phyloP scores from a whole-genome alignment of 2,329 filamentous ascomycete species.

The Orbilia oligospora region DNA sequence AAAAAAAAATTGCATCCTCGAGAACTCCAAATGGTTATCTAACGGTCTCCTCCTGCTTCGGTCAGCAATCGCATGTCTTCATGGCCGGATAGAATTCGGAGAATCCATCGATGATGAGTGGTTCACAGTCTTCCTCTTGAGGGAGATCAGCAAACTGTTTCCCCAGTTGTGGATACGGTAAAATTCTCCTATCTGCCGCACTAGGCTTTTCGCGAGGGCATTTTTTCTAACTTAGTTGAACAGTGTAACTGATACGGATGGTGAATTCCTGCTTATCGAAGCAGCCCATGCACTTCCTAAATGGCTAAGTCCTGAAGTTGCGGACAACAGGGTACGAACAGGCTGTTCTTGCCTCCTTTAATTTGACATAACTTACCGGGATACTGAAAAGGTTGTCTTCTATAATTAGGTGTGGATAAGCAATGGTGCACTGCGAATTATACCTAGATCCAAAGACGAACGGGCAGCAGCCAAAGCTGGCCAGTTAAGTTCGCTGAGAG shows the following conservation, averaged over 20 bases:
- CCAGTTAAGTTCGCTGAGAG: slow-evolving; percentile 70
- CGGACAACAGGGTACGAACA: slow-evolving; percentile 77
- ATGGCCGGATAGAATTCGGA: slow-evolving; percentile 86
- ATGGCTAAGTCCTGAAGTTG: slow-evolving; percentile 93
- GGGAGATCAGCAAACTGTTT: slow-evolving; percentile 82
- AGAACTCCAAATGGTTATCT: background rate
- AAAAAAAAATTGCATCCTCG: background rate
- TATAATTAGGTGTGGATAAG: slow-evolving; percentile 82
- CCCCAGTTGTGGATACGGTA: slow-evolving; percentile 79
- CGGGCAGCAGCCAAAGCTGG: slow-evolving; percentile 54
- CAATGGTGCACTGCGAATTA: slow-evolving; percentile 79
- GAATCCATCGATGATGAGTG: slow-evolving; percentile 98
- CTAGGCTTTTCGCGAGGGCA: slow-evolving; percentile 8
- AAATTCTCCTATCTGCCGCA: slow-evolving; percentile 24
- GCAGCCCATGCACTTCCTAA: slow-evolving; percentile 87
- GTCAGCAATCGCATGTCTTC: slow-evolving; percentile 73
- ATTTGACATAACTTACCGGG: slow-evolving; percentile 7
- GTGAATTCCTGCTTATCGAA: slow-evolving; percentile 95
- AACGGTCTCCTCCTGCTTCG: background rate
- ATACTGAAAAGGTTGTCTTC: slow-evolving; percentile 5
- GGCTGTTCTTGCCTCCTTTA: slow-evolving; percentile 18
- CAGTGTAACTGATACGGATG: slow-evolving; percentile 86
- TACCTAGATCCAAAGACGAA: slow-evolving; percentile 71
- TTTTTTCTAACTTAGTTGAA: slow-evolving; percentile 46
- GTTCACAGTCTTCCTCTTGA: slow-evolving; percentile 91